A percentile compares a stretch with the other conserved stretches of the same genome.
Evolutionary conservation across 78 protist species (phyloP).

Genomic region (slime mould (Dictyostelium discoideum)): DNA sequence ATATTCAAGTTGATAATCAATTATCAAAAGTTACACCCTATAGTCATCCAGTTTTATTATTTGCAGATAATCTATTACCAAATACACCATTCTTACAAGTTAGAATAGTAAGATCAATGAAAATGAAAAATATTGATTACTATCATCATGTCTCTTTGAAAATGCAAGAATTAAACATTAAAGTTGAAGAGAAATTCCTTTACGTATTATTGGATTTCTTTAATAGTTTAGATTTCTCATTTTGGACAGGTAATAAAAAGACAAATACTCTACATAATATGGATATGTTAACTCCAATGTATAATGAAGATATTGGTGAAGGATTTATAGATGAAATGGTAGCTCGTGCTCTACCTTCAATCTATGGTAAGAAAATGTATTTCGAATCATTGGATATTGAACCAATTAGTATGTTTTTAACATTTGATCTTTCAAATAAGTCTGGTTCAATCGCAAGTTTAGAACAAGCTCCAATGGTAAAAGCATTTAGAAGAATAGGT

Average conservation of each 20-base stretch:
- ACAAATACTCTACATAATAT: slow-evolving; percentile 23
- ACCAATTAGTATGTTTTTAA: slow-evolving; percentile 46
- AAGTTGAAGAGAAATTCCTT: slow-evolving; percentile 47
- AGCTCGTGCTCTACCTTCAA: slow-evolving; percentile 36
- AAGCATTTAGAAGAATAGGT: slow-evolving; percentile 72
- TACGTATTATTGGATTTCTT: slow-evolving; percentile 66
- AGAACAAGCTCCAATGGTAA: slow-evolving; percentile 75
- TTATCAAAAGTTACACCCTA: slow-evolving; percentile 67
- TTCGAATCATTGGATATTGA: slow-evolving; percentile 65
- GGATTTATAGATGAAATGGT: slow-evolving; percentile 66
- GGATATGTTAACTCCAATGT: slow-evolving; percentile 44
- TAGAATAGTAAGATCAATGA: slow-evolving; percentile 49
- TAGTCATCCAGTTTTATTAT: slow-evolving; percentile 53
- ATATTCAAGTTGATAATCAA: slow-evolving; percentile 79
- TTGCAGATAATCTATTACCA: not conserved
- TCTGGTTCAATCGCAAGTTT: slow-evolving; percentile 26
- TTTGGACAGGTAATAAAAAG: slow-evolving; percentile 65
- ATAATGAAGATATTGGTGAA: slow-evolving; percentile 44
- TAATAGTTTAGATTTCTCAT: slow-evolving; percentile 56
- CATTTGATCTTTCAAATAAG: slow-evolving; percentile 68
- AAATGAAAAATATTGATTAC: slow-evolving; percentile 59
- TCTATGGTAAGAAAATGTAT: slow-evolving; percentile 76
- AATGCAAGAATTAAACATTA: slow-evolving; percentile 58
- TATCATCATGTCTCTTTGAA: slow-evolving; percentile 56
- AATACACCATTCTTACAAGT: slow-evolving; percentile 8